Base-by-base conservation (phyloP, 768 basidiomycete species). In the Omphalotus guepiniiformis region DNA sequence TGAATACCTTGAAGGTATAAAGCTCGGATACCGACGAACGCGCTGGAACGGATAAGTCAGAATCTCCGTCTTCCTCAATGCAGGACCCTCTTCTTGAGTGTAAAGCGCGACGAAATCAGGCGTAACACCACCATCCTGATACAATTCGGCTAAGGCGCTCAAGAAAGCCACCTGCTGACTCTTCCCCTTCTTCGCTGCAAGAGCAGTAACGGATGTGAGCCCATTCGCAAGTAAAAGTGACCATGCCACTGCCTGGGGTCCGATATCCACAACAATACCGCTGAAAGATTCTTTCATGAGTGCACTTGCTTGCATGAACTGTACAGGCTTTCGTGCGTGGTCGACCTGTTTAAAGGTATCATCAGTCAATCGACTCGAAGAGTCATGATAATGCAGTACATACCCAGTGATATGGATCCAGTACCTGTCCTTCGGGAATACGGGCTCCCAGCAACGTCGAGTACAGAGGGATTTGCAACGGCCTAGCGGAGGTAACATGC, bases 31-130 rank as follows among this genome's bases (percentile, higher is more conserved):
- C 41, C 64, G 64, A 22, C 58, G 58, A 6, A 62, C 53, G 21
- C 65, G 63, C 48, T 67, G 65, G 62, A 66, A 69, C 2, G 67
- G 67, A 47, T 69, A 69, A 1, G 63, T 69, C 0, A 66, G 67
- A 21, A 67, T 32, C 36, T 58, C 51, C 3, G 58, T 64, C 53
- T 58, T 65, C 15, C n/a, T 23, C 49, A 37, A 49, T 59, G 51
- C 26, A 42, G 49, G 49, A 52, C 41, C 41, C 19, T 28, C 30
- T 32, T 9, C 12, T 16, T 18, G 12, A 53, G 36, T 40, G 46
- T 59, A 60, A 3, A 69, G 52, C 6, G 19, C 28, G 3, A 49
- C 42, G 35, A 69, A 63, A 29, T 67, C 57, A 30, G 60, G 51
- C 8, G 49, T 55, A 22, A 62, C 49, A 8, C 62, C 62, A 42